phyloP scores from a whole-genome alignment of 441 rosid genomes.

The Pelargonium fulgidum region DNA sequence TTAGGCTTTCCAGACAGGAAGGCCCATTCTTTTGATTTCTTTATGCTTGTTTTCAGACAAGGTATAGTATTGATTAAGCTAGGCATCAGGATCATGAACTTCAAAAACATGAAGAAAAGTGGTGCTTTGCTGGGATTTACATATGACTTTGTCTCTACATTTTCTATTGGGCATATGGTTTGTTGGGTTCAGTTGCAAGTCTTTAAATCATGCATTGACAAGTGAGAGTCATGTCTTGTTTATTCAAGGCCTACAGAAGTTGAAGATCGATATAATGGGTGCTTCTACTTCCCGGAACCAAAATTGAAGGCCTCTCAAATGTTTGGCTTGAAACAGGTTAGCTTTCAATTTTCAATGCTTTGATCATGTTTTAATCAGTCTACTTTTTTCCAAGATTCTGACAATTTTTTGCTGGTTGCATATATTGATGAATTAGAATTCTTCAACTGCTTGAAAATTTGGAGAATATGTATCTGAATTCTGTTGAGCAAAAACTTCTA shows the following conservation, averaged over 20 bases:
- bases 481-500: no score
- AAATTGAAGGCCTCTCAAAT: constrained; percentile 20
- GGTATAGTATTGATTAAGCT: constrained; percentile 58
- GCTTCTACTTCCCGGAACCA: constrained; percentile 34
- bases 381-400: no score
- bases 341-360: constrained; percentile 13
- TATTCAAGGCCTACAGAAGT: constrained; percentile 36
- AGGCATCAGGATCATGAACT: constrained; percentile 46
- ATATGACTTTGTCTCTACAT: constrained; percentile 53
- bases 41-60: constrained; percentile 39
- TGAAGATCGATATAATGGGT: constrained; percentile 18
- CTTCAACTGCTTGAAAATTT: no score
- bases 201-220: constrained; percentile 33
- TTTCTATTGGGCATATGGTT: constrained; percentile 36
- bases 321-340: constrained; percentile 24
- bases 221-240: constrained; percentile 33
- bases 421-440: no score
- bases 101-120: constrained; percentile 21
- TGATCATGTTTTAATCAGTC: not conserved
- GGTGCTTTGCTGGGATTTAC: constrained; percentile 30
- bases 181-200: constrained; percentile 18
- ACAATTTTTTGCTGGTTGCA: no score
- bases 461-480: no score
- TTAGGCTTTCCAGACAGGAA: constrained; percentile 36
- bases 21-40: constrained; percentile 38